A percentile compares a stretch with the other conserved stretches of the same genome.
Conservation (phyloP, 1,284 basidiomycete species). For the Ustilago xerochloae region DNA sequence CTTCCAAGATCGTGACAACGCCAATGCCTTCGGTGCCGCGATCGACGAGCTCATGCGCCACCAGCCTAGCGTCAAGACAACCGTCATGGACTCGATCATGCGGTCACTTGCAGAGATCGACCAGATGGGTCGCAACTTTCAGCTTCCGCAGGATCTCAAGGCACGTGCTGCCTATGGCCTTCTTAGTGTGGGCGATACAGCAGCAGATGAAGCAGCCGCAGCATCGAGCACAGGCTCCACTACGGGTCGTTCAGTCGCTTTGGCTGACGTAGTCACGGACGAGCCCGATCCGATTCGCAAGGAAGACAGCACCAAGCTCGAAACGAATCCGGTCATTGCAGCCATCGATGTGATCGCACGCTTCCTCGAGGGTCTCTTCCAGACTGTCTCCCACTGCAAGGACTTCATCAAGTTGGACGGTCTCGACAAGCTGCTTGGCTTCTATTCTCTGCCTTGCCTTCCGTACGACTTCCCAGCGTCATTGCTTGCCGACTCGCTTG, state of each 20-base stretch:
- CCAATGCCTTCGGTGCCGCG: slow-evolving; percentile 84
- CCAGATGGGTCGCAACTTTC: slow-evolving; percentile 75
- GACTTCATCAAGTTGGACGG: slow-evolving; percentile 89
- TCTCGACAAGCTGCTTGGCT: slow-evolving; percentile 78
- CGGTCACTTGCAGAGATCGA: slow-evolving; percentile 71
- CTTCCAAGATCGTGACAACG: slow-evolving; percentile 92
- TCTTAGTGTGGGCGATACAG: slow-evolving; percentile 27
- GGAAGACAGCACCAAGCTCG: slow-evolving; percentile 43
- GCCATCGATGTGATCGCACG: slow-evolving; percentile 64
- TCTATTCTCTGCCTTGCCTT: slow-evolving; percentile 85
- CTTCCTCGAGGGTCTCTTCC: slow-evolving; percentile 87
- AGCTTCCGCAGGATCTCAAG: slow-evolving; percentile 37
- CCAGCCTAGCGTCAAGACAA: slow-evolving; percentile 85
- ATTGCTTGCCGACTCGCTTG: slow-evolving; percentile 82
- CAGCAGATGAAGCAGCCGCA: slow-evolving; percentile 23
- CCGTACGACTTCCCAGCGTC: slow-evolving; percentile 90
- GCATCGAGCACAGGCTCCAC: slow-evolving; percentile 6
- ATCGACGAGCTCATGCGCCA: slow-evolving; percentile 97
- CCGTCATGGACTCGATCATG: slow-evolving; percentile 71
- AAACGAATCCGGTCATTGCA: slow-evolving; percentile 54
- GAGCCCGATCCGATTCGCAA: slow-evolving; percentile 56
- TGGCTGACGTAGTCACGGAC: slow-evolving; percentile 54
- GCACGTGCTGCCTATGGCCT: slow-evolving; percentile 48
- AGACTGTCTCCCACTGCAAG: slow-evolving; percentile 83
- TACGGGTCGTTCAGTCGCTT: slow-evolving; percentile 28